Evolutionary conservation across 129 eudicot species (phyloP), one percentile per base, ranked within the genome.

Genomic region (Flaveria linearis): DNA sequence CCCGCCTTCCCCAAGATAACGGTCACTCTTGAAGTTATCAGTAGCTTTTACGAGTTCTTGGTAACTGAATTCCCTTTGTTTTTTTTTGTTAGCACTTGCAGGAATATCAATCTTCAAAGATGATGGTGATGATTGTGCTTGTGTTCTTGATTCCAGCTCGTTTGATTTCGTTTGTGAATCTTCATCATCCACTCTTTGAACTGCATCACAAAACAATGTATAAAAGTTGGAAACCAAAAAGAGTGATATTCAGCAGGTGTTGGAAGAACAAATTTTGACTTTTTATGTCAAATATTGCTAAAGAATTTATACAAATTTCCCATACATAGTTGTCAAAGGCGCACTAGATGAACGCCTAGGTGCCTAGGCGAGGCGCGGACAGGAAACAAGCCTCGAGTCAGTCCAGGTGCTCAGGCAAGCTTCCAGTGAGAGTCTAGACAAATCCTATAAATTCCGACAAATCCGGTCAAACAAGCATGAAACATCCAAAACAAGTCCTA

Each of bases 1-100:
- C 39, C 88, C 92, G 17, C 96, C 96, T 83, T 89, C 88, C 30
- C 92, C 96, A 71, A 87, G 72, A 80, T 79, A 62, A n/a, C 75
- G 76, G 49, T 81, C 84, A 10, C 23, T 62, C 72, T 82, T 85
- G 71, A 89, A 89, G 75, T 89, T 89, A 72, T 82, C 78, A 1
- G 96, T 89, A 61, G 96, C 96, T 30, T 66, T 85, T 42, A 85
- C 92, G 57, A 89, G 96, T 58, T 89, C 86, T n/a, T 69, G 75
- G 75, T 82, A 85, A 68, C 56, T 74, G 56, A 81, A 81, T 69
- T 68, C 15, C 47, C 72, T 53, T 73, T 73, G 83, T 65, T 73
- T 72, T 2, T 42, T 71, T 61, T 18, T 68, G 3, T 13, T 39
- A 63, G 26, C 47, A 62, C 61, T 13, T 4, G 56, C 2, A 60